Conservation (phyloP, 371 early-diverging fungal species). For the Mucor lusitanicus region DNA sequence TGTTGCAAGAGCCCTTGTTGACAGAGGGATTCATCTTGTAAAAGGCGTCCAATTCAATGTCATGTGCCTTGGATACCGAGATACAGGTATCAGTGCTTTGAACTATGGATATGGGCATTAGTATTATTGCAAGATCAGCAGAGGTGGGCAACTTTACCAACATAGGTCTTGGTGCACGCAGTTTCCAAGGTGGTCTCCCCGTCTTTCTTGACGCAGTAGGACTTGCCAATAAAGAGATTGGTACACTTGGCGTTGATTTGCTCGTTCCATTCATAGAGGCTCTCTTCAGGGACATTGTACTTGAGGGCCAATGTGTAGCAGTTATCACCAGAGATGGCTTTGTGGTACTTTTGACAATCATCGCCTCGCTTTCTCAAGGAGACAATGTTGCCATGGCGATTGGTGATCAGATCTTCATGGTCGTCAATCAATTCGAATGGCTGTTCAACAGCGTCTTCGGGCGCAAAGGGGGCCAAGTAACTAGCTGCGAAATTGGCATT, state of each 20-base stretch:
- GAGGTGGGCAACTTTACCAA: neutral
- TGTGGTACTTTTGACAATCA: conserved; percentile 28
- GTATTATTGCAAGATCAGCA: neutral
- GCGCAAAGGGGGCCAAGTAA: conserved; percentile 32
- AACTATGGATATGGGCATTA: conserved; percentile 17
- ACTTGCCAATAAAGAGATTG: conserved; percentile 42
- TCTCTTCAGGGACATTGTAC: conserved; percentile 22
- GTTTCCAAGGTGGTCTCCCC: conserved; percentile 6
- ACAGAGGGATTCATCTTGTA: conserved; percentile 39
- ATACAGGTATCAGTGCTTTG: conserved; percentile 38
- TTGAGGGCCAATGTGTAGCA: conserved; percentile 34
- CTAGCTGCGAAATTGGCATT: conserved; percentile 9
- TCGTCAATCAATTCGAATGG: conserved; percentile 36
- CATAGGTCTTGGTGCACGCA: conserved; percentile 7
- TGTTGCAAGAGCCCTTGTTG: conserved; percentile 31
- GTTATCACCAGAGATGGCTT: conserved; percentile 34
- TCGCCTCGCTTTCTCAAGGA: conserved; percentile 22
- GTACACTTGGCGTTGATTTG: conserved; percentile 40
- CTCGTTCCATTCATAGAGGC: conserved; percentile 33
- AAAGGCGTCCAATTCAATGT: conserved; percentile 30
- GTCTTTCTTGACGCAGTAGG: conserved; percentile 37
- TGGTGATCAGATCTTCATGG: conserved; percentile 25
- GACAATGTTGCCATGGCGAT: conserved; percentile 12
- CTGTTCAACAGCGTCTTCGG: conserved; percentile 27
- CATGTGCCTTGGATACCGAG: conserved; percentile 33